Evolutionary conservation across 2,329 filamentous ascomycete species (phyloP).

Genomic region (Alternaria metachromatica): DNA sequence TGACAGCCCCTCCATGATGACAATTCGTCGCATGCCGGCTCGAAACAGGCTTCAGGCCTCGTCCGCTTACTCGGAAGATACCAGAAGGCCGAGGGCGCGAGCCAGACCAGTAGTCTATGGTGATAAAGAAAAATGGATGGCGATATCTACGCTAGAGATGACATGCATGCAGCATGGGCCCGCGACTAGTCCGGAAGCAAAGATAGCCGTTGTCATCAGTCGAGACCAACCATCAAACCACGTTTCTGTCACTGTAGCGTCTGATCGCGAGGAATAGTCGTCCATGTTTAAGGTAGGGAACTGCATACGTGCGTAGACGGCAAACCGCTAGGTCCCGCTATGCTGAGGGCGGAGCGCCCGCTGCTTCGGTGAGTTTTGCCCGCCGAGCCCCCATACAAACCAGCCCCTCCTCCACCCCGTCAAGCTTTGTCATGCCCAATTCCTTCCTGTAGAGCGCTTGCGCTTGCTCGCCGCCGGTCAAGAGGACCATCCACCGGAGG

Average conservation of each 20-base stretch:
- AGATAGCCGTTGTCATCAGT: slow-evolving; percentile 27
- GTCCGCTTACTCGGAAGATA: slow-evolving; percentile 3
- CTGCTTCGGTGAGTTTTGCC: slow-evolving; percentile 22
- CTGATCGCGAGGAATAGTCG: slow-evolving; percentile 31
- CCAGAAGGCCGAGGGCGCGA: slow-evolving; percentile 5
- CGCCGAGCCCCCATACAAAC: slow-evolving; percentile 36
- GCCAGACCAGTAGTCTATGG: slow-evolving; percentile 2
- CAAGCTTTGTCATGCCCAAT: slow-evolving; percentile 37
- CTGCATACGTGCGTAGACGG: slow-evolving; percentile 1
- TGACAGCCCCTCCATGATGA: neutral
- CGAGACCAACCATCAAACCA: slow-evolving; percentile 29
- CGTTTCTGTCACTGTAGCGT: slow-evolving; percentile 23
- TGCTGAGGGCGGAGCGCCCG: slow-evolving; percentile 9
- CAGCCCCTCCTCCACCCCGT: slow-evolving; percentile 24
- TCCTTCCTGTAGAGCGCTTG: slow-evolving; percentile 35
- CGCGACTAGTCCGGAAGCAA: slow-evolving; percentile 24
- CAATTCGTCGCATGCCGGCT: neutral
- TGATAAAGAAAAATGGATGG: slow-evolving; percentile 17
- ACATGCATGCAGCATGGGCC: slow-evolving; percentile 11
- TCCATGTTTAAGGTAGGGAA: slow-evolving; percentile 16
- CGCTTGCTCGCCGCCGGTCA: slow-evolving; percentile 35
- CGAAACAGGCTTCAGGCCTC: neutral
- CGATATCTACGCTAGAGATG: slow-evolving; percentile 11
- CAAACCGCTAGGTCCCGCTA: slow-evolving; percentile 10
- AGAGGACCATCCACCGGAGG: slow-evolving; percentile 55